phyloP scores from a whole-genome alignment of 352 stramenopile species.

The Phytophthora pisi region DNA sequence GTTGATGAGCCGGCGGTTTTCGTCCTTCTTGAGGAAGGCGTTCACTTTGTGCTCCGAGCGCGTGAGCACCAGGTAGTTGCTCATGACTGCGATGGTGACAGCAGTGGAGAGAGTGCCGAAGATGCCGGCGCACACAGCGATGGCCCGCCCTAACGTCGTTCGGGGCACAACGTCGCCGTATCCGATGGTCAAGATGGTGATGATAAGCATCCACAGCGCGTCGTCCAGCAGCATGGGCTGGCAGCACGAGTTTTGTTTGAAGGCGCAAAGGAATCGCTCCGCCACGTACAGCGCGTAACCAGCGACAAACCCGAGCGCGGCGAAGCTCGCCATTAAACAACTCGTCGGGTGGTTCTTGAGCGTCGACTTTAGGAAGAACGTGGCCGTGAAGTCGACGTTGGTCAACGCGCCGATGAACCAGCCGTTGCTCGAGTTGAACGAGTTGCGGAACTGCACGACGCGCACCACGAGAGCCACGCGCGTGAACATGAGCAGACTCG shows the following conservation, averaged over 20 bases:
- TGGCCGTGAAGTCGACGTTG: constrained; percentile 74
- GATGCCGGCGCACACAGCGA: constrained; percentile 56
- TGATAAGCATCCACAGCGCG: constrained; percentile 67
- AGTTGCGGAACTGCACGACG: constrained; percentile 65
- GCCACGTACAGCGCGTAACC: constrained; percentile 74
- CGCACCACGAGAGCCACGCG: constrained; percentile 59
- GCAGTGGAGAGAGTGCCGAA: constrained; percentile 64
- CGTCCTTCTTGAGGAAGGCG: constrained; percentile 77
- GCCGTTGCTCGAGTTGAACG: constrained; percentile 83
- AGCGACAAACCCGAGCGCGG: constrained; percentile 44
- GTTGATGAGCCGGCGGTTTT: constrained; percentile 63
- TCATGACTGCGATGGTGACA: constrained; percentile 81
- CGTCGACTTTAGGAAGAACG: constrained; percentile 80
- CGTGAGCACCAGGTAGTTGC: constrained; percentile 72
- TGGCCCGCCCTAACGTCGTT: constrained; percentile 51
- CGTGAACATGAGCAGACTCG: constrained; percentile 68
- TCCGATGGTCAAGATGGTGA: constrained; percentile 78
- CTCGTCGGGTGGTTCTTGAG: constrained; percentile 70
- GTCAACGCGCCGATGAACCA: constrained; percentile 84
- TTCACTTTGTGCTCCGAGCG: constrained; percentile 84
- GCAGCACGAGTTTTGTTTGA: constrained; percentile 59
- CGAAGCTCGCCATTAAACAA: constrained; percentile 52
- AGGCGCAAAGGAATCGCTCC: constrained; percentile 77
- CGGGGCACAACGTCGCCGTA: constrained; percentile 71
- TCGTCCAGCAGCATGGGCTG: constrained; percentile 57